Conservation (phyloP, 441 rosid species). For the Populus hybrid region DNA sequence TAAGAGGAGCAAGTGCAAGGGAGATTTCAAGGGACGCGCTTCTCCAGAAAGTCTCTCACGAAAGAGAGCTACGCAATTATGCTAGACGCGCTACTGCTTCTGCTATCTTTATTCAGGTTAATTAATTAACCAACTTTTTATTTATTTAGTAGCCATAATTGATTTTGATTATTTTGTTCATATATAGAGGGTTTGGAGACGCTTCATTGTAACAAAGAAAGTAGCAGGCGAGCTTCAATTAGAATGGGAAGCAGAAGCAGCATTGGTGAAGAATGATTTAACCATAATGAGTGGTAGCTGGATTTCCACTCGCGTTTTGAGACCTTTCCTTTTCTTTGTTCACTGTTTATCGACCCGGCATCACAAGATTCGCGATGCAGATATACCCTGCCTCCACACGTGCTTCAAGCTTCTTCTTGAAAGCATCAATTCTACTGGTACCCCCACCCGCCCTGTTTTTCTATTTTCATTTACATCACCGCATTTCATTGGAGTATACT, state of each 20-base stretch:
- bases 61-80: conserved; percentile 77
- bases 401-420: conserved; percentile 75
- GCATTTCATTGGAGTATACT: background rate
- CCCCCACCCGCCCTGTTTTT: background rate
- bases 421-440: conserved; percentile 78
- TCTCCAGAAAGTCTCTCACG: conserved; percentile 77
- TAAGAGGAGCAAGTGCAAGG: conserved; percentile 87
- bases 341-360: conserved; percentile 47
- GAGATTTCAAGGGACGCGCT: conserved; percentile 95
- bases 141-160: background rate
- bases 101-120: conserved; percentile 48
- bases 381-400: conserved; percentile 49
- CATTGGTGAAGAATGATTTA: conserved; percentile 34
- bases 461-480: background rate
- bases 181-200: conserved; percentile 89
- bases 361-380: conserved; percentile 43
- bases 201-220: conserved; percentile 53
- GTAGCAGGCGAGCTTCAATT: conserved; percentile 58
- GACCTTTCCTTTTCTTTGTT: conserved; percentile 80
- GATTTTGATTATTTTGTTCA: background rate
- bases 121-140: background rate
- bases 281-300: conserved; percentile 43
- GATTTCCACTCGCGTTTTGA: conserved; percentile 63
- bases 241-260: conserved; percentile 60
- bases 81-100: conserved; percentile 75